Percentiles rank a stretch among this genome's conserved stretches.
Conservation (phyloP, 2,329 filamentous ascomycete species). For the Magnaporthales sp. region DNA sequence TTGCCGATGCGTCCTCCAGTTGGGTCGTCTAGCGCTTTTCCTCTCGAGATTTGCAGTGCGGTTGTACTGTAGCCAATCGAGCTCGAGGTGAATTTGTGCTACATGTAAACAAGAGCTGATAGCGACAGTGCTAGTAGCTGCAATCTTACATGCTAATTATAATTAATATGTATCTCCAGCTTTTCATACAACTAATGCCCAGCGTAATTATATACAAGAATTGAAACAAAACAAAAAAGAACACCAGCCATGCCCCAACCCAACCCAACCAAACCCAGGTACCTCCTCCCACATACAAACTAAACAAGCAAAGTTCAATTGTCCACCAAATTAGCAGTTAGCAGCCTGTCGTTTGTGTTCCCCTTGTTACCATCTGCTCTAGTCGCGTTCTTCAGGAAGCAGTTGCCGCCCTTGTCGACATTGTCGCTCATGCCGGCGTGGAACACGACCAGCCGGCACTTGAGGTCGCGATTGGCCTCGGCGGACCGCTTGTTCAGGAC, state of each 20-base stretch:
- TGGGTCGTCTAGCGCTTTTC: too few relatives aligned
- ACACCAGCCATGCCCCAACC: neutral
- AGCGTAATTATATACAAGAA: neutral
- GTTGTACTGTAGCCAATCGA: too few relatives aligned
- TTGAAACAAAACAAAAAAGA: neutral
- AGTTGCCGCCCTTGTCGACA: conserved; percentile 2
- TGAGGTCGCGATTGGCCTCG: neutral
- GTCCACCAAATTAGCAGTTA: neutral
- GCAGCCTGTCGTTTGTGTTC: neutral
- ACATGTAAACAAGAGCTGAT: too few relatives aligned
- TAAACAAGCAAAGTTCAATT: neutral
- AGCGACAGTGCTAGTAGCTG: neutral
- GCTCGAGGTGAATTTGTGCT: too few relatives aligned
- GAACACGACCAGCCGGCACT: conserved; percentile 2
- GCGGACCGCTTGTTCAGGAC: neutral
- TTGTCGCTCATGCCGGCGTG: neutral
- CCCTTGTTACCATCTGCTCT: neutral
- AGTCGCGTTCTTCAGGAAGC: conserved; percentile 2
- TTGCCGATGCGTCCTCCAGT: too few relatives aligned
- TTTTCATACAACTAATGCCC: too few relatives aligned
- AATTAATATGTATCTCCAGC: too few relatives aligned
- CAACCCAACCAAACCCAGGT: neutral
- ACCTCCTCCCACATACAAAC: too few relatives aligned
- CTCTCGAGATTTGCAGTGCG: too few relatives aligned
- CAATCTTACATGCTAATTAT: neutral